Percentiles rank a stretch among this genome's conserved stretches.
Conservation (phyloP, 1,284 basidiomycete genomes). For the Ceratorhiza oryzae-sativae region DNA sequence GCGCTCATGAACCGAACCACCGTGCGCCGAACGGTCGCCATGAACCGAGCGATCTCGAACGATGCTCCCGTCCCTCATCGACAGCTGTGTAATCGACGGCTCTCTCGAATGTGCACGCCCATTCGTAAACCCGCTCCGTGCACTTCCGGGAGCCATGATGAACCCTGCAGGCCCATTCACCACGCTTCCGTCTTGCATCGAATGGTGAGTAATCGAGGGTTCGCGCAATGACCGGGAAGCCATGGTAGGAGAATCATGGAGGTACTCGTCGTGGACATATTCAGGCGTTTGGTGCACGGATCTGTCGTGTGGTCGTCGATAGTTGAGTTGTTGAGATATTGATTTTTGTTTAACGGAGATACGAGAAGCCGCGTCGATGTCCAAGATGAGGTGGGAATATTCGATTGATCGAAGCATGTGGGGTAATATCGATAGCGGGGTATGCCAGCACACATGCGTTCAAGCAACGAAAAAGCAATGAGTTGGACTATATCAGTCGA, state of each 20-base stretch:
- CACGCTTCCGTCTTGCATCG: neutral
- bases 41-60: neutral
- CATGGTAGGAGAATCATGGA: slow-evolving; percentile 9
- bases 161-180: too few relatives aligned
- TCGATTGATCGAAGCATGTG: neutral
- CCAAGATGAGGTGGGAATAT: neutral
- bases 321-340: neutral
- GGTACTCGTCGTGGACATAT: slow-evolving; percentile 1
- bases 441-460: neutral
- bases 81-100: too few relatives aligned
- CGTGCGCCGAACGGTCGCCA: neutral
- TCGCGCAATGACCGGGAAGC: neutral
- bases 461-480: neutral
- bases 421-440: neutral
- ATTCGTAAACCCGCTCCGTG: too few relatives aligned
- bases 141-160: too few relatives aligned
- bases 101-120: too few relatives aligned
- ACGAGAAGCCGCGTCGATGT: too few relatives aligned
- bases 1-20: neutral
- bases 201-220: neutral
- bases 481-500: neutral
- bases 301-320: neutral
- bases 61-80: too few relatives aligned
- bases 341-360: too few relatives aligned
- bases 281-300: neutral